These are phyloP conservation scores for Tetrapisispora pingtungensis DNA, from an alignment of 805 yeast species.

Conservation along the genomic window DNA sequence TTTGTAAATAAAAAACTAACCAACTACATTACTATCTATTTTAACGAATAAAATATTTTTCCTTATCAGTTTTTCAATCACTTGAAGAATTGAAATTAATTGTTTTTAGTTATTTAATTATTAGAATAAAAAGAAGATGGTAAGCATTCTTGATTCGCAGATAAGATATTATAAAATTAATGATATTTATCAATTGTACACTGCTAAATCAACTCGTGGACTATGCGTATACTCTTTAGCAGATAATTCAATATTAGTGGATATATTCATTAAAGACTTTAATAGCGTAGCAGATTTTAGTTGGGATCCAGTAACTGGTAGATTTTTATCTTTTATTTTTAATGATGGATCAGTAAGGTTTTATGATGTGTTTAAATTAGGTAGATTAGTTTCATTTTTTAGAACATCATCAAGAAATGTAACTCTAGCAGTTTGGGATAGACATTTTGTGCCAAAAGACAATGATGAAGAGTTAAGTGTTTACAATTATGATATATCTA, in stretches of 20 bases:
- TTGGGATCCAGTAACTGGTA: conserved; percentile 22
- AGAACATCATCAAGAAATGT: conserved; percentile 4
- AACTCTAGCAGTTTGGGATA: conserved; percentile 16
- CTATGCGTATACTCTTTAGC: conserved; percentile 11
- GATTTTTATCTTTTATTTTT: conserved; percentile 37
- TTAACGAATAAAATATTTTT: too few species aligned
- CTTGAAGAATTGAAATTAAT: too few species aligned
- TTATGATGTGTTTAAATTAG: conserved; percentile 31
- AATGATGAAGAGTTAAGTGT: too few species aligned
- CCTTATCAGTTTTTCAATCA: too few species aligned
- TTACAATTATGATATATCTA: conserved; percentile 10
- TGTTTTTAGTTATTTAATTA: too few species aligned
- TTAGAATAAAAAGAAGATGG: neutral
- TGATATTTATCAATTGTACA: conserved; percentile 11
- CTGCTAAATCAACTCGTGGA: conserved; percentile 8
- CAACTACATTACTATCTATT: too few species aligned
- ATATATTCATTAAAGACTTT: conserved; percentile 15
- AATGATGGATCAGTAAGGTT: conserved; percentile 41
- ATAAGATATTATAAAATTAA: conserved; percentile 7
- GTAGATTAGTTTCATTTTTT: conserved; percentile 17
- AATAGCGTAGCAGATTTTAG: conserved; percentile 9
- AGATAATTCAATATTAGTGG: conserved; percentile 14
- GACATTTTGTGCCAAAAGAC: neutral
- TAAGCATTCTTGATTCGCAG: neutral
- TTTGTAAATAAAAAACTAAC: too few species aligned